Conservation (phyloP, 768 basidiomycete species). For the Leccinum aurantiacum region DNA sequence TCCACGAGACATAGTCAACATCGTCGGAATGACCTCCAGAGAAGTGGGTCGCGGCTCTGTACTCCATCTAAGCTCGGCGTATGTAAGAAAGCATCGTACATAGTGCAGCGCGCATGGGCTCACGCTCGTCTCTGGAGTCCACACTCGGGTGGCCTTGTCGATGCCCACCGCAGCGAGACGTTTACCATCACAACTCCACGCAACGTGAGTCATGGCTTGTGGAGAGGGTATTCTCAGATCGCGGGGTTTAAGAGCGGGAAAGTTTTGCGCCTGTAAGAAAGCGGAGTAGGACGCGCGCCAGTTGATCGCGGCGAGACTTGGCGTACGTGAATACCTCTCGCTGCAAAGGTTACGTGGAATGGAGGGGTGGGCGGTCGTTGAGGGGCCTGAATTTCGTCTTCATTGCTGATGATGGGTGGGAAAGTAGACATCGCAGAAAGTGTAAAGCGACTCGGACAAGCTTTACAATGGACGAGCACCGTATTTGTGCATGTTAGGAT, state of each 20-base stretch:
- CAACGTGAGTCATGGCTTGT: constrained; percentile 71
- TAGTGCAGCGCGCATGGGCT: constrained; percentile 24
- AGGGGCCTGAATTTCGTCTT: constrained; percentile 57
- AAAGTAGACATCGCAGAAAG: too few relatives aligned
- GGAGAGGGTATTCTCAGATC: constrained; percentile 65
- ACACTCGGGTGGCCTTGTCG: constrained; percentile 75
- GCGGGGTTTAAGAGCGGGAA: constrained; percentile 78
- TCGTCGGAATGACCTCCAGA: constrained; percentile 75
- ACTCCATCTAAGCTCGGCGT: constrained; percentile 55
- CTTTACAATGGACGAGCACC: constrained; percentile 1
- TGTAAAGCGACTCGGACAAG: background rate
- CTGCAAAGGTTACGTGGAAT: constrained; percentile 66
- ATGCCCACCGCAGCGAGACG: constrained; percentile 80
- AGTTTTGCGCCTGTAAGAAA: constrained; percentile 62
- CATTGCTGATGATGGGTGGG: constrained; percentile 32
- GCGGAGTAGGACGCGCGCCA: constrained; percentile 15
- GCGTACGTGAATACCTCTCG: constrained; percentile 70
- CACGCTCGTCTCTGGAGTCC: constrained; percentile 77
- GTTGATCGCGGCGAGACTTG: constrained; percentile 2
- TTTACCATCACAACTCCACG: constrained; percentile 84
- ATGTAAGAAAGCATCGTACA: background rate
- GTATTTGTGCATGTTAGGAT: constrained; percentile 29
- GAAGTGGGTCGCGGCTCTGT: constrained; percentile 61
- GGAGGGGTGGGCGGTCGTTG: constrained; percentile 72
- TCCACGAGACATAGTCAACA: constrained; percentile 81